Percentiles rank a stretch among this genome's conserved stretches.
Conservation (phyloP, 2,329 filamentous ascomycete genomes). For the Diaporthe eres region DNA sequence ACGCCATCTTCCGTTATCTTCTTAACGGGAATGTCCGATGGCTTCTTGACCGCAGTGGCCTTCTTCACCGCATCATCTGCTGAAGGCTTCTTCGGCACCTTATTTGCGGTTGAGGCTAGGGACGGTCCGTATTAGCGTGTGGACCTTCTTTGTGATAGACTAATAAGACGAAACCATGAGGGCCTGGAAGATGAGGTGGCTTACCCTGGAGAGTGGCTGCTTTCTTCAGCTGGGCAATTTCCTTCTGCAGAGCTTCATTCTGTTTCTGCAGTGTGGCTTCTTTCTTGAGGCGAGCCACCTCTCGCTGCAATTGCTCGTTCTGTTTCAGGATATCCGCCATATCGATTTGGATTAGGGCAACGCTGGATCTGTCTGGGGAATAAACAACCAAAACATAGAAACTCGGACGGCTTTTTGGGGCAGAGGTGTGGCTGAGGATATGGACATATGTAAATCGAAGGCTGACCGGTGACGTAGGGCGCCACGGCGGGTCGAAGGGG, state of each 20-base stretch:
- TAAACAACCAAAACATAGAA: not conserved
- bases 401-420: too few relatives aligned
- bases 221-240: slow-evolving; percentile 39
- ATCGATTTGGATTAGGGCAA: not conserved
- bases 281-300: slow-evolving; percentile 39
- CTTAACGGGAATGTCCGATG: not conserved
- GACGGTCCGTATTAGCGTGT: slow-evolving; percentile 20
- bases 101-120: slow-evolving; percentile 21
- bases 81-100: slow-evolving; percentile 26
- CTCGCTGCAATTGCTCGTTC: slow-evolving; percentile 25
- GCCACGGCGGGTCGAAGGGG: not conserved
- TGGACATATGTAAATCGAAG: slow-evolving; percentile 24
- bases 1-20: not conserved
- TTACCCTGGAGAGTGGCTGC: slow-evolving; percentile 35
- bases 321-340: slow-evolving; percentile 38
- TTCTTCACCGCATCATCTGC: slow-evolving; percentile 28
- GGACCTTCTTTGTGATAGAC: not conserved
- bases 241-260: slow-evolving; percentile 31
- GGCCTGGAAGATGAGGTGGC: slow-evolving; percentile 7
- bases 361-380: not conserved
- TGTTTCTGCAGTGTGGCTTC: slow-evolving; percentile 31
- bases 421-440: slow-evolving; percentile 29
- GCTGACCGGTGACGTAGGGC: slow-evolving; percentile 35
- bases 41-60: slow-evolving; percentile 2
- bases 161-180: not conserved